Base-by-base conservation (phyloP, 2,329 filamentous ascomycete genomes). In the Colletotrichum melonis region DNA sequence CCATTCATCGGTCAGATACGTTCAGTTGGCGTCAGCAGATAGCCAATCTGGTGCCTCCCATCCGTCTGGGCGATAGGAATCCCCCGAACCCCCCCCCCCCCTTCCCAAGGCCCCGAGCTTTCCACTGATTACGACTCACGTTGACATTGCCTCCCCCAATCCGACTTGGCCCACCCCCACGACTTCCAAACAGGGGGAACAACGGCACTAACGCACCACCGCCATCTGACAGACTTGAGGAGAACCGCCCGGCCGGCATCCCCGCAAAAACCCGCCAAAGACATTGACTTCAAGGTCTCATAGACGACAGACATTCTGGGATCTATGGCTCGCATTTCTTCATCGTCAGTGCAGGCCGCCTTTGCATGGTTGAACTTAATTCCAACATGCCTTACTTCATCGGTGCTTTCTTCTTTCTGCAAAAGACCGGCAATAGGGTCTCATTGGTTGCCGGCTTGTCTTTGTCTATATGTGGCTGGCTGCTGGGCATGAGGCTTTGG, bases 1-100 rank as follows among this genome's bases (percentile, higher is more conserved):
- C 59, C 59, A 52, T 42, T 12, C n/a, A 60, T 60, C 57, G 32
- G 57, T 60, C 57, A 60, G 57, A 60, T 60, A 42, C 57, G 57
- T 42, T 9, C 32, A 42, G n/a, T 35, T 24, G 14, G 57, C n/a
- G 14, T 42, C n/a, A 32, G 12, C 57, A 11, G 30, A 22, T n/a
- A 16, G 22, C 19, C 24, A 56, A 42, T 32, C 6, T 42, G 32
- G 19, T 16, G n/a, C 6, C 24, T 57, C 22, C 26, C 24, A 28
- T 30, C 24, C 26, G 16, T 57, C 24, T 57, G 22, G 63, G 52
- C 32, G 63, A 65, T 57, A 65, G 52, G 32, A 16, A 42, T 22
- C 12, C 32, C 32, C 52, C 63, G 49, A 42, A 26, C 26, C 26
- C 26, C 26, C 26, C 24, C 24, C 24, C 26, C 26, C 26, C 3